Conservation (phyloP, 495 filamentous ascomycete species). For the Chaetomium fimeti region DNA sequence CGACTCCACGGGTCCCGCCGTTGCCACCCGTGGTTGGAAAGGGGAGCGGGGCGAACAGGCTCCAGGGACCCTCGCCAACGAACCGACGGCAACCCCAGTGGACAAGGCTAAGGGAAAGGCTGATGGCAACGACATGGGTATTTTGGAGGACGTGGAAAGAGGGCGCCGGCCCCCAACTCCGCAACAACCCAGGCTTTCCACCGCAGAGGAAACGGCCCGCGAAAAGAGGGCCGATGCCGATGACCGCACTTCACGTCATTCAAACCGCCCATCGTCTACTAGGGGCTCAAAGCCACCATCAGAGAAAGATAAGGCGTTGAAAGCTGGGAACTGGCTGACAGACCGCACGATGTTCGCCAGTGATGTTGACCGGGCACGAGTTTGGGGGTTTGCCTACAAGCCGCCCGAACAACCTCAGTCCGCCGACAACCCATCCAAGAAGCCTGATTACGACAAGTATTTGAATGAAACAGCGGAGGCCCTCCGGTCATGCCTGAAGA, state of each 20-base stretch:
- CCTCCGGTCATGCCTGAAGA: background rate
- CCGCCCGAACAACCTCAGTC: background rate
- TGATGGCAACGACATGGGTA: background rate
- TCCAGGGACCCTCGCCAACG: too few relatives aligned
- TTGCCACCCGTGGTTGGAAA: background rate
- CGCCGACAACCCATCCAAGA: slow-evolving; percentile 3
- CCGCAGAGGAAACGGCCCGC: background rate
- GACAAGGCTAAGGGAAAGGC: background rate
- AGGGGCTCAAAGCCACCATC: background rate
- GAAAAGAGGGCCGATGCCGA: slow-evolving; percentile 3
- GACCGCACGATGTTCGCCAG: slow-evolving; percentile 1
- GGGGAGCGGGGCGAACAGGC: background rate
- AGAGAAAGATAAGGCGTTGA: background rate
- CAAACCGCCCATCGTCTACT: background rate
- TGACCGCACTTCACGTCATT: background rate
- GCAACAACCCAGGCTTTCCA: background rate
- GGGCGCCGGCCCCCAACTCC: background rate
- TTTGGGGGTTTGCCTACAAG: slow-evolving; percentile 2
- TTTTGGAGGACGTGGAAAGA: background rate
- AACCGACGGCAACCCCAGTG: background rate
- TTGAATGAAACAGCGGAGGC: background rate
- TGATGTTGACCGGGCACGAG: background rate
- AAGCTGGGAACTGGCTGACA: slow-evolving; percentile 3
- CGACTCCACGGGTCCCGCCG: background rate
- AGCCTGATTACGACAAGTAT: slow-evolving; percentile 3